Evolutionary conservation across 495 filamentous ascomycete genomes (phyloP).

Genomic region (Alectoria sarmentosa): DNA sequence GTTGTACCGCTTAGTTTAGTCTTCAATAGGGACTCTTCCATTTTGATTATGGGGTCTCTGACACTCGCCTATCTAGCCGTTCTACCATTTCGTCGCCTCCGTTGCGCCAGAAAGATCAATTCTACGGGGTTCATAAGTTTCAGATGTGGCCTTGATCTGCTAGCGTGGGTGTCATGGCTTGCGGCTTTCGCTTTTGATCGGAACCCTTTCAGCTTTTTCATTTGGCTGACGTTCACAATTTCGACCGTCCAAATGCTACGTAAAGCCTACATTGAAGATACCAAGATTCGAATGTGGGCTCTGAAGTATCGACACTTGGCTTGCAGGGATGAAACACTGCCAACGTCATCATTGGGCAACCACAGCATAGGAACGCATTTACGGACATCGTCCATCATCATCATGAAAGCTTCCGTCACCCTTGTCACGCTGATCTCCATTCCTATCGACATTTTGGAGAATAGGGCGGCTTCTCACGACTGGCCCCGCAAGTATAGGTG

Average conservation of each 20-base stretch:
- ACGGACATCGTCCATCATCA: background rate
- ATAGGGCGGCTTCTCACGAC: background rate
- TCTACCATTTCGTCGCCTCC: background rate
- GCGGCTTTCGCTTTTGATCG: no score
- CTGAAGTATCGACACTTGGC: constrained; percentile 1
- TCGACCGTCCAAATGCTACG: background rate
- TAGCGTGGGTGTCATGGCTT: background rate
- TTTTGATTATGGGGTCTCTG: background rate
- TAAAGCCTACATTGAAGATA: background rate
- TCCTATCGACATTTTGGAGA: constrained; percentile 1
- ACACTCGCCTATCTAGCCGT: background rate
- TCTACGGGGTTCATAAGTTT: background rate
- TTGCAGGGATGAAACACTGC: background rate
- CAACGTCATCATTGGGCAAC: background rate
- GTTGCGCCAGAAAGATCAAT: background rate
- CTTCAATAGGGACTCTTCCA: no score
- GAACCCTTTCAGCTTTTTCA: background rate
- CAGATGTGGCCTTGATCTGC: background rate
- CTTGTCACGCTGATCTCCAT: background rate
- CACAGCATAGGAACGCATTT: background rate
- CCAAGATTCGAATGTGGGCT: background rate
- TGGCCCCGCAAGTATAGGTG: background rate
- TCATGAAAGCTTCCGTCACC: background rate
- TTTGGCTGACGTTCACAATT: background rate
- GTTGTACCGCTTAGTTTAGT: no score